phyloP scores from a whole-genome alignment of 805 yeast genomes.

The Nakazawaea siamensis region DNA sequence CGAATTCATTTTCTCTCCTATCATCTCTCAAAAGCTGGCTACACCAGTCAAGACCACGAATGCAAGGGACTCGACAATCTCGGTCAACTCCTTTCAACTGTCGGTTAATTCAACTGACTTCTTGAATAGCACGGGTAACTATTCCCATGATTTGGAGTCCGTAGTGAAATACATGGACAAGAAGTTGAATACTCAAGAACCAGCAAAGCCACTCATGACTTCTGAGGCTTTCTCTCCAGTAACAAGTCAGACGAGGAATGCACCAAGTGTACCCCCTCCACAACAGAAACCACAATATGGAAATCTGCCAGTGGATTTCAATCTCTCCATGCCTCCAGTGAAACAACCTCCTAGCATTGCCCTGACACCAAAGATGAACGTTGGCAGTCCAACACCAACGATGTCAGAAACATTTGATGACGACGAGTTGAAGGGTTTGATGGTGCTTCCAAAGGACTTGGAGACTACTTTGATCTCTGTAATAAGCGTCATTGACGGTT shows the following conservation, averaged over 20 bases:
- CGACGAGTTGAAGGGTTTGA: constrained; percentile 5
- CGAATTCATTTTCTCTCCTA: constrained; percentile 18
- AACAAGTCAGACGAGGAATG: too few species aligned
- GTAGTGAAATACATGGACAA: constrained; percentile 11
- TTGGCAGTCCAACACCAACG: too few species aligned
- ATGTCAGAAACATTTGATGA: too few species aligned
- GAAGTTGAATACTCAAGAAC: constrained; percentile 2
- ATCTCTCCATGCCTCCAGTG: too few species aligned
- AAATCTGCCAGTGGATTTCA: too few species aligned
- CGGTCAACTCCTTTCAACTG: not conserved
- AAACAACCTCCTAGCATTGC: too few species aligned
- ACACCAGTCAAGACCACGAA: not conserved
- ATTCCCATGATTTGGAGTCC: constrained; percentile 6
- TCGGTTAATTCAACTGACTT: not conserved
- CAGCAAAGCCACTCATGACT: too few species aligned
- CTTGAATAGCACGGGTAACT: not conserved
- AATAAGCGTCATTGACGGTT: constrained; percentile 8
- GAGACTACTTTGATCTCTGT: constrained; percentile 7
- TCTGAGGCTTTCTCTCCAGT: too few species aligned
- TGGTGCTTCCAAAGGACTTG: constrained; percentile 10
- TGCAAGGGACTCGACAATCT: not conserved
- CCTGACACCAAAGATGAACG: too few species aligned
- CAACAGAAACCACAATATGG: too few species aligned
- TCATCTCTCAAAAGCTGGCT: constrained; percentile 5
- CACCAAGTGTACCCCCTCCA: not conserved